Conservation (phyloP, 257 asterid species). For the Solanum bukasovii region DNA sequence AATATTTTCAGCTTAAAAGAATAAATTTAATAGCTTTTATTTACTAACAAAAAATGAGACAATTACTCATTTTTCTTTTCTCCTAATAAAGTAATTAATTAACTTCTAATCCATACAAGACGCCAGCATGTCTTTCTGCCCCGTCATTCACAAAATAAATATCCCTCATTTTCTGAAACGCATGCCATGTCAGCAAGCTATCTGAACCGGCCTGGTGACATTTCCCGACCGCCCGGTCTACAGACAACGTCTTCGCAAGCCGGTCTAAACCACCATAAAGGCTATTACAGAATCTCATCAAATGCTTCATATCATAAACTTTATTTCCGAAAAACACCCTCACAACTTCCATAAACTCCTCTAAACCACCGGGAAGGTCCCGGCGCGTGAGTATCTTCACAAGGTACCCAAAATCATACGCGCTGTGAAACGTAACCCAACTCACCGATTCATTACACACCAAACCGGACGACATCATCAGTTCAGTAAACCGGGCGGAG, state of each 20-base stretch:
- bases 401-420: conserved; percentile 53
- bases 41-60: not conserved
- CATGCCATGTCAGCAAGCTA: conserved; percentile 52
- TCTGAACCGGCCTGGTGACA: conserved; percentile 61
- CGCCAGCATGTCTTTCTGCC: conserved; percentile 14
- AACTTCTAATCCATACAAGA: conserved; percentile 23
- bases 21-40: conserved; percentile 1
- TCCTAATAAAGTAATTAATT: not conserved
- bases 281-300: conserved; percentile 42
- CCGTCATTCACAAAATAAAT: conserved; percentile 1
- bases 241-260: conserved; percentile 27
- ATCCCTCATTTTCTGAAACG: conserved; percentile 29
- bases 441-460: conserved; percentile 36
- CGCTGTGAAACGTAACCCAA: conserved; percentile 52
- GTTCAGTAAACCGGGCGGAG: conserved; percentile 25
- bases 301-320: conserved; percentile 48
- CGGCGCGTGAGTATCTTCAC: conserved; percentile 46
- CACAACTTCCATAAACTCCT: conserved; percentile 31
- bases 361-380: conserved; percentile 25
- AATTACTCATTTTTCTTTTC: not conserved
- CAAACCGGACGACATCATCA: conserved; percentile 50
- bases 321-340: conserved; percentile 26
- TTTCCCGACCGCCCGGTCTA: conserved; percentile 38
- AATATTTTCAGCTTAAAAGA: not conserved
- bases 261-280: conserved; percentile 45